Conservation (phyloP, 257 asterid genomes). For the Misopates orontium region DNA sequence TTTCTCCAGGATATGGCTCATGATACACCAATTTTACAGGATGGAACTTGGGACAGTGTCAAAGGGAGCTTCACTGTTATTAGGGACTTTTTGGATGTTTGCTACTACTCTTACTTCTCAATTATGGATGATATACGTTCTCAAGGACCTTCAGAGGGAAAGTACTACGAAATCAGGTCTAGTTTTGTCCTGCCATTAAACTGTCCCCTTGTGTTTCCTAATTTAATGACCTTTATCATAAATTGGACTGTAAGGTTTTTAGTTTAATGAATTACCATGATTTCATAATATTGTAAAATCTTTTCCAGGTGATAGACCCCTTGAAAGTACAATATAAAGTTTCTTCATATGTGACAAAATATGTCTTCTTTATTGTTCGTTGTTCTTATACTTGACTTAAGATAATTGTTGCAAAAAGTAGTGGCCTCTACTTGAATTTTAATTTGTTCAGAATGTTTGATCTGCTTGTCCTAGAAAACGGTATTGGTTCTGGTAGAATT, state of each 20-base stretch:
- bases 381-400: too few relatives aligned
- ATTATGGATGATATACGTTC: conserved; percentile 66
- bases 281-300: background rate
- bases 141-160: conserved; percentile 57
- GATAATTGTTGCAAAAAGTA: too few relatives aligned
- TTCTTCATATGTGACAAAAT: background rate
- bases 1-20: conserved; percentile 4
- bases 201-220: conserved; percentile 7
- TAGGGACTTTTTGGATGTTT: conserved; percentile 77
- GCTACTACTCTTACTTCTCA: conserved; percentile 69
- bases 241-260: conserved; percentile 12
- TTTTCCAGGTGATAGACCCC: background rate
- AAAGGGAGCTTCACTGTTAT: conserved; percentile 68
- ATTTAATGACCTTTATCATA: background rate
- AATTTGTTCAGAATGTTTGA: background rate
- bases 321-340: conserved; percentile 1
- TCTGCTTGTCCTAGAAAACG: conserved; percentile 2
- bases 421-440: too few relatives aligned
- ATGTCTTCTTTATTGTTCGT: background rate
- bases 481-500: conserved; percentile 2
- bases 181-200: conserved; percentile 19
- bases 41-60: conserved; percentile 75
- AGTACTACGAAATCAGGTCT: conserved; percentile 80
- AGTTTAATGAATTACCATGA: background rate
- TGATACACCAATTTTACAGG: conserved; percentile 53